These are phyloP conservation scores for Tricholoma saponaceum DNA, from an alignment of 768 basidiomycete species.

Conservation along the genomic window DNA sequence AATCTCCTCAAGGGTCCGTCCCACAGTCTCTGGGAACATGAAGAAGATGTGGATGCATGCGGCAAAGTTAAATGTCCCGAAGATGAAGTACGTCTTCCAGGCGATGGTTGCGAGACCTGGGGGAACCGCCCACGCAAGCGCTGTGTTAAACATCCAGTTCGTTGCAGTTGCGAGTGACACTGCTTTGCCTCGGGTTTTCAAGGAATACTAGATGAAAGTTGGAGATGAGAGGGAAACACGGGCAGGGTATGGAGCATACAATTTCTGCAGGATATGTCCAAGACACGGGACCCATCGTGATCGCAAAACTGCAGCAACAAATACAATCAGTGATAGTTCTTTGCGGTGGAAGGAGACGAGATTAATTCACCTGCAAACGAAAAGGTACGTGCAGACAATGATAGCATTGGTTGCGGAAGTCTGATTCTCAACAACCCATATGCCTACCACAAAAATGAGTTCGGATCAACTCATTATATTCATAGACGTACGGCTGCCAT, in stretches of 20 bases:
- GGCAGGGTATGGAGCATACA: slow-evolving; percentile 17
- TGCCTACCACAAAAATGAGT: slow-evolving; percentile 10
- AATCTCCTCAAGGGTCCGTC: slow-evolving; percentile 71
- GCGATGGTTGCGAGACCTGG: slow-evolving; percentile 64
- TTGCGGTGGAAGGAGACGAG: background rate
- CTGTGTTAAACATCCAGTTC: slow-evolving; percentile 72
- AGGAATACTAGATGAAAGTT: slow-evolving; percentile 39
- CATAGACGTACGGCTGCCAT: slow-evolving; percentile 18
- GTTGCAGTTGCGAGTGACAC: slow-evolving; percentile 48
- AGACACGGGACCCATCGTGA: slow-evolving; percentile 76
- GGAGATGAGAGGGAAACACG: background rate
- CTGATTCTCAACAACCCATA: slow-evolving; percentile 56
- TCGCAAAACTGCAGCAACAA: slow-evolving; percentile 45
- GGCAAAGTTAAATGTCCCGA: slow-evolving; percentile 72
- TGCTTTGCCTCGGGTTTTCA: slow-evolving; percentile 60
- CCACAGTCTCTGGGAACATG: slow-evolving; percentile 78
- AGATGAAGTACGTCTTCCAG: slow-evolving; percentile 76
- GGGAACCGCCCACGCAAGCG: slow-evolving; percentile 72
- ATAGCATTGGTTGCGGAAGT: slow-evolving; percentile 58
- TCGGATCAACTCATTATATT: background rate
- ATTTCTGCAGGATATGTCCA: slow-evolving; percentile 73
- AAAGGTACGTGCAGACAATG: slow-evolving; percentile 76
- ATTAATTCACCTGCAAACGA: slow-evolving; percentile 48
- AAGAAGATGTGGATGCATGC: slow-evolving; percentile 70
- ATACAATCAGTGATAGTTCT: background rate